These are phyloP conservation scores for Auricularia cornea DNA, from an alignment of 768 basidiomycete genomes.

Conservation along the genomic window DNA sequence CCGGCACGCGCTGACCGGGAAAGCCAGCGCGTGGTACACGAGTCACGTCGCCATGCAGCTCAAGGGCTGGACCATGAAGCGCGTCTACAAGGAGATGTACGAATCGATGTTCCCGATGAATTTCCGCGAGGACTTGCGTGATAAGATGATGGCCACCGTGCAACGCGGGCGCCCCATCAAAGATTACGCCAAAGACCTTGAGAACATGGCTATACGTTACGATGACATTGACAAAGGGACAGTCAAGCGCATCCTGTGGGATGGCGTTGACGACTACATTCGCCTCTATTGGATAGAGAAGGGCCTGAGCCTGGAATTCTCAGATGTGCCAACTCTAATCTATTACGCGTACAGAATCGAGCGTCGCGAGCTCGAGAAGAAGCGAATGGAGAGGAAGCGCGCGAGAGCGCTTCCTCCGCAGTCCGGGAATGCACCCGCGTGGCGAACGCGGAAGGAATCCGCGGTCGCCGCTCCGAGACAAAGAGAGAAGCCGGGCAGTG, in stretches of 20 bases:
- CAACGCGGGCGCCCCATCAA: neutral
- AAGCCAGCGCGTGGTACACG: neutral
- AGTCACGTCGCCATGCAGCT: neutral
- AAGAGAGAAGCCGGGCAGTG: too few species aligned
- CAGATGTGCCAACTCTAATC: too few species aligned
- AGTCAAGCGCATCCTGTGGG: neutral
- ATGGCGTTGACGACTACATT: neutral
- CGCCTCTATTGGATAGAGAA: neutral
- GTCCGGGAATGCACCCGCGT: too few species aligned
- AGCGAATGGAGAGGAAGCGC: too few species aligned
- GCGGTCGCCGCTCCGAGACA: too few species aligned
- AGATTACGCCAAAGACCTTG: neutral
- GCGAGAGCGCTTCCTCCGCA: too few species aligned
- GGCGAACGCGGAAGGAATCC: too few species aligned
- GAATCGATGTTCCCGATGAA: neutral
- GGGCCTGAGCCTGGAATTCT: neutral
- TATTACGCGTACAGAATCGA: too few species aligned
- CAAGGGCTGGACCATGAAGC: neutral
- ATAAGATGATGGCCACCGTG: neutral
- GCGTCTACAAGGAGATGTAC: neutral
- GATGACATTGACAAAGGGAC: neutral
- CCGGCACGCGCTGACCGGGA: neutral
- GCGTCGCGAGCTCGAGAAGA: too few species aligned
- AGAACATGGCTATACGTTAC: neutral
- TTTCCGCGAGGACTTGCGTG: neutral